Evolutionary conservation across 2,329 filamentous ascomycete species (phyloP).

Genomic region (Cryphonectria naterciae): DNA sequence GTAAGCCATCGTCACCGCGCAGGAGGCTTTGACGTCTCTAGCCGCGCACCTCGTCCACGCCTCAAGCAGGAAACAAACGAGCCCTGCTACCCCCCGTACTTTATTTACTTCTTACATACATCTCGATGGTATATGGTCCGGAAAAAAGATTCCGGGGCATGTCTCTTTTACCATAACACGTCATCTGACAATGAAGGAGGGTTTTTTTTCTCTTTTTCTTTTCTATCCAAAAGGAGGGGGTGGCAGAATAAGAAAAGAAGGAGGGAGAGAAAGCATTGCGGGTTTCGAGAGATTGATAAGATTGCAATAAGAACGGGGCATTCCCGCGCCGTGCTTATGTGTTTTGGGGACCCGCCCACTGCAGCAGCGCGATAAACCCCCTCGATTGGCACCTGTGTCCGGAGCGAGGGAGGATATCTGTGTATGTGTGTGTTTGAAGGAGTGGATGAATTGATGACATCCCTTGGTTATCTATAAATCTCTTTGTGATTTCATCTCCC

Average conservation of each 20-base stretch:
- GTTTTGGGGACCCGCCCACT: neutral
- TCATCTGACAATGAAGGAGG: no score
- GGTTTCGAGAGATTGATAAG: neutral
- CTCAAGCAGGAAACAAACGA: neutral
- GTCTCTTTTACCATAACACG: no score
- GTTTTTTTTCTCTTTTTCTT: no score
- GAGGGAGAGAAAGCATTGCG: neutral
- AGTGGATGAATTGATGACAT: neutral
- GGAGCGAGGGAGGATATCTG: neutral
- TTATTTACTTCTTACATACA: no score
- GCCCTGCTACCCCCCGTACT: no score
- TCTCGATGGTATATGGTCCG: no score
- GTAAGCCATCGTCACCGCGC: neutral
- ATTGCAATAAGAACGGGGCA: neutral
- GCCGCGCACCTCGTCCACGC: neutral
- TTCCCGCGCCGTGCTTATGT: constrained; percentile 3
- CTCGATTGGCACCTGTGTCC: neutral
- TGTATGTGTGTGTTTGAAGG: neutral
- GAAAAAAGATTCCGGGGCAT: no score
- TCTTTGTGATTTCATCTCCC: neutral
- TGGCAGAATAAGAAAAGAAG: no score
- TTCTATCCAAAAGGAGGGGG: no score
- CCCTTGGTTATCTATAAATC: neutral
- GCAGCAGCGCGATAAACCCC: neutral
- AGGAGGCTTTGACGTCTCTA: neutral